Base-by-base conservation (phyloP, 2,329 filamentous ascomycete genomes). In the Hypoxylon sp. region DNA sequence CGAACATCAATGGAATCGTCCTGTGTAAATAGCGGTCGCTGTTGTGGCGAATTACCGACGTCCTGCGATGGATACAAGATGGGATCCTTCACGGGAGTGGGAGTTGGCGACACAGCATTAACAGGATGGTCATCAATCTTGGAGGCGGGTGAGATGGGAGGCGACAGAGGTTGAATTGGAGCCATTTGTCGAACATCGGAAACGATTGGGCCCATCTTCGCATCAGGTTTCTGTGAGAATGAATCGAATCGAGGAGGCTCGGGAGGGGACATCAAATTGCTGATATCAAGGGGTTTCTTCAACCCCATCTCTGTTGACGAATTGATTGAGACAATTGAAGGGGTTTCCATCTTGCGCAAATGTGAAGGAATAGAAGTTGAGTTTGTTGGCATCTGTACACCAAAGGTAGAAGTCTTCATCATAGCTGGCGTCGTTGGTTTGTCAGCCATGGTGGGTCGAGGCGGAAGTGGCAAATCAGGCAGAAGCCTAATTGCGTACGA, bases 181-280 rank as follows among this genome's bases (percentile, higher is more conserved):
- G 79, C 76, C 23, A 63, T 43, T 74, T 76, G 67, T 77, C 78
- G 65, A 74, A 72, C 45, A 63, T 73, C 65, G 53, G 75, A 73
- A 51, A 73, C 54, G 50, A 70, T 54, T 54, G 74, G 59, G 57
- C 69, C 68, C 57, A 63, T 74, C 55, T 65, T 73, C 23, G 70
- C 62, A 50, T 59, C 67, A n/a, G 62, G 66, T 55, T 68, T 63
- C 39, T 80, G 77, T 48, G 71, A 77, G 74, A 88, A 89, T 71
- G 77, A 86, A 68, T 89, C 87, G 39, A 81, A 77, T 51, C 81
- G 82, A 32, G 81, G 75, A n/a, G 80, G 80, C 37, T 89, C 87
- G 21, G 87, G 87, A 30, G 88, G 88, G 21, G 88, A 90, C 83
- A 90, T 88, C 62, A 90, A 79, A 65, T 80, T 88, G 78, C 76